Percentiles rank a stretch among this genome's conserved stretches.
Evolutionary conservation across 2,329 filamentous ascomycete species (phyloP).

Genomic region (Trichoderma asperellum): DNA sequence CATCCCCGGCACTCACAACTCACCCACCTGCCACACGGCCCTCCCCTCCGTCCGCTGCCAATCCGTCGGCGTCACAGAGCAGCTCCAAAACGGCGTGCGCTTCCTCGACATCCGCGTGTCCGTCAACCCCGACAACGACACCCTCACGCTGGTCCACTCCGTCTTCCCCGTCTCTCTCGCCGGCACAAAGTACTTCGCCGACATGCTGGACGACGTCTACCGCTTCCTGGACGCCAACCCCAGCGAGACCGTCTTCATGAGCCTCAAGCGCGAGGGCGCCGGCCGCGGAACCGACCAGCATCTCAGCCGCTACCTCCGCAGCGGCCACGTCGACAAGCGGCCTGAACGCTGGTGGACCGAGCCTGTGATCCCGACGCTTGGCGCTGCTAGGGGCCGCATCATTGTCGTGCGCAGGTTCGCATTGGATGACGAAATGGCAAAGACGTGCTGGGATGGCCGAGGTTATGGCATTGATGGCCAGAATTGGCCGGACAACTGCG

Average conservation of each 20-base stretch:
- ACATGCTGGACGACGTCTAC: slow-evolving; percentile 72
- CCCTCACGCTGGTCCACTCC: slow-evolving; percentile 82
- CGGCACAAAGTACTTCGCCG: slow-evolving; percentile 76
- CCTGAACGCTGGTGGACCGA: slow-evolving; percentile 75
- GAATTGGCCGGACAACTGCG: slow-evolving; percentile 86
- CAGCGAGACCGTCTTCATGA: slow-evolving; percentile 81
- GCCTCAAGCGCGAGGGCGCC: slow-evolving; percentile 87
- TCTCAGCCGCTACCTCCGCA: slow-evolving; percentile 71
- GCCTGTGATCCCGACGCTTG: slow-evolving; percentile 75
- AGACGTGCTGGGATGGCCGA: slow-evolving; percentile 52
- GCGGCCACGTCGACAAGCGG: slow-evolving; percentile 67
- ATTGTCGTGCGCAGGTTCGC: slow-evolving; percentile 82
- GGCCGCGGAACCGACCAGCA: slow-evolving; percentile 80
- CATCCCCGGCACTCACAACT: slow-evolving; percentile 96
- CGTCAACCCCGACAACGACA: slow-evolving; percentile 58
- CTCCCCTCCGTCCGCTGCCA: slow-evolving; percentile 94
- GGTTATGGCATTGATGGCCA: slow-evolving; percentile 66
- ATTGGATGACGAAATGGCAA: slow-evolving; percentile 59
- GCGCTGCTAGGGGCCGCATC: slow-evolving; percentile 79
- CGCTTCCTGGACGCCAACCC: slow-evolving; percentile 77
- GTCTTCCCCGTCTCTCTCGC: slow-evolving; percentile 87
- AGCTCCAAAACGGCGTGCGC: slow-evolving; percentile 87
- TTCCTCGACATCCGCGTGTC: slow-evolving; percentile 89
- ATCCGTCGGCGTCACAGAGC: slow-evolving; percentile 72
- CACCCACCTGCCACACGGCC: slow-evolving; percentile 80